These are phyloP conservation scores for Mucor saturninus DNA, from an alignment of 371 early-diverging fungal genomes.

Conservation along the genomic window DNA sequence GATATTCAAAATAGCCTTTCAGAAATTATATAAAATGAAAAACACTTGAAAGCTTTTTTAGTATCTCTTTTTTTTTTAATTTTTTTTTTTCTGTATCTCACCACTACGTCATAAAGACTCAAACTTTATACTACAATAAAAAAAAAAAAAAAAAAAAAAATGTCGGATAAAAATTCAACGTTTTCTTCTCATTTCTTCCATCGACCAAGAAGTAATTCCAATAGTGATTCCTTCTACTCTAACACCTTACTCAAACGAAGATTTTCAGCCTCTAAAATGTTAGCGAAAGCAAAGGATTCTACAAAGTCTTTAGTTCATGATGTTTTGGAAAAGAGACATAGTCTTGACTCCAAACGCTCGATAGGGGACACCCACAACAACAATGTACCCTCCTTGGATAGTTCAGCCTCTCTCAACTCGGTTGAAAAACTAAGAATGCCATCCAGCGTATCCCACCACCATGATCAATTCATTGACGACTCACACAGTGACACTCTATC, in stretches of 20 bases:
- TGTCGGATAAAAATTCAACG: constrained; percentile 2
- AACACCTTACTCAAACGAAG: constrained; percentile 7
- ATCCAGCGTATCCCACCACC: background rate
- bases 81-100: background rate
- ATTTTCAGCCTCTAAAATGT: constrained; percentile 21
- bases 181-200: constrained; percentile 10
- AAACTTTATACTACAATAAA: too few relatives aligned
- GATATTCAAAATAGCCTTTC: constrained; percentile 4
- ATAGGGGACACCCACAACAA: background rate
- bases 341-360: constrained; percentile 18
- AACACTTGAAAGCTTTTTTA: background rate
- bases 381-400: background rate
- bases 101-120: too few relatives aligned
- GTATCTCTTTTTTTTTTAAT: background rate
- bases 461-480: background rate
- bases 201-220: background rate
- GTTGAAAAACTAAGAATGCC: background rate
- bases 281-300: constrained; percentile 28
- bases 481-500: background rate
- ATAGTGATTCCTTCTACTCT: background rate
- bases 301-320: constrained; percentile 21
- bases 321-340: constrained; percentile 15
- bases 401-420: background rate
- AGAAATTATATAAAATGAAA: background rate
- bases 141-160: background rate